Percentiles rank a stretch among this genome's conserved stretches.
phyloP scores from a whole-genome alignment of 805 yeast genomes.

The Barnettozyma sucrosica region DNA sequence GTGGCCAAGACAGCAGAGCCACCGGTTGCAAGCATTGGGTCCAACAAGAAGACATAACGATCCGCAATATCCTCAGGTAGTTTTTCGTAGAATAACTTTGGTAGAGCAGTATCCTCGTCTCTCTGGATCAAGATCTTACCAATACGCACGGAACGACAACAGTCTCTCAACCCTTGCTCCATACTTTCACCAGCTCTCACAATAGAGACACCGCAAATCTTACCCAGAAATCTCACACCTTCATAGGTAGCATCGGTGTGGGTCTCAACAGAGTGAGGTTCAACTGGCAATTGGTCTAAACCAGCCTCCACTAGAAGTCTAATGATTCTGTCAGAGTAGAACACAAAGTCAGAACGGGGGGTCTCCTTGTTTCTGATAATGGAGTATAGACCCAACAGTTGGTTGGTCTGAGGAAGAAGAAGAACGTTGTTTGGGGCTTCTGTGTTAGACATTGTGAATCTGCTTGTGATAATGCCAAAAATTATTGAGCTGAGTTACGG shows the following conservation, averaged over 20 bases:
- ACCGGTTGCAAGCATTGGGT: conserved; percentile 98
- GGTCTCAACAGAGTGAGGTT: conserved; percentile 58
- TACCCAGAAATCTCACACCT: conserved; percentile 82
- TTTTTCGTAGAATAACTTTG: conserved; percentile 88
- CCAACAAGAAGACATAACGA: conserved; percentile 84
- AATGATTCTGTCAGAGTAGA: conserved; percentile 92
- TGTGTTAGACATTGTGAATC: neutral
- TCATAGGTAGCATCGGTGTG: conserved; percentile 66
- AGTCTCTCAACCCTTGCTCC: conserved; percentile 98
- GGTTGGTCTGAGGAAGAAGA: conserved; percentile 82
- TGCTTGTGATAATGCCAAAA: neutral
- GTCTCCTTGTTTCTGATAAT: conserved; percentile 83
- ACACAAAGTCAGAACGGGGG: conserved; percentile 85
- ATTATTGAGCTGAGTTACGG: neutral
- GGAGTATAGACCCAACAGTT: conserved; percentile 78
- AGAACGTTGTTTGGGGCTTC: conserved; percentile 46
- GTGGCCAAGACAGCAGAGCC: conserved; percentile 98
- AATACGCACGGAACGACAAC: conserved; percentile 92
- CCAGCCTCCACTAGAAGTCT: conserved; percentile 93
- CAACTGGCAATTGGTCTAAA: conserved; percentile 88
- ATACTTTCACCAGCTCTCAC: conserved; percentile 98
- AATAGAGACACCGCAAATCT: conserved; percentile 96
- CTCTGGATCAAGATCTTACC: conserved; percentile 97
- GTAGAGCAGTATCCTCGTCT: conserved; percentile 95
- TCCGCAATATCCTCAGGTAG: conserved; percentile 88